Percentiles rank a stretch among this genome's conserved stretches.
These are phyloP conservation scores for Aspergillus carlsbadensis DNA, from an alignment of 495 filamentous ascomycete genomes.

Conservation along the genomic window DNA sequence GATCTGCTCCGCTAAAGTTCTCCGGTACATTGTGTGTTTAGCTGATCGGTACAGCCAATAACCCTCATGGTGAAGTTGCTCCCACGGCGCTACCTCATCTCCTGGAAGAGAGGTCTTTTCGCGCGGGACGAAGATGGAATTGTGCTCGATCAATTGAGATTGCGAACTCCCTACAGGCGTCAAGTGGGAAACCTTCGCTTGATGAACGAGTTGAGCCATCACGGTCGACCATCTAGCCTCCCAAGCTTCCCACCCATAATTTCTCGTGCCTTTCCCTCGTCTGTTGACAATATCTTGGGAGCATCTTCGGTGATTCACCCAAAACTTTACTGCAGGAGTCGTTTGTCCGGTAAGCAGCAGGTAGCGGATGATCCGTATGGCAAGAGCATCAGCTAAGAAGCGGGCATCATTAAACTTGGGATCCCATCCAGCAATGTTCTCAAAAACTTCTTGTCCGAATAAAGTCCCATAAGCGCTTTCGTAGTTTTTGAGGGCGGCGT, in stretches of 20 bases:
- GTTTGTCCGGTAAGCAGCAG: constrained; percentile 73
- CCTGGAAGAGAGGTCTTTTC: constrained; percentile 66
- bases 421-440: constrained; percentile 82
- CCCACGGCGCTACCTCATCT: constrained; percentile 72
- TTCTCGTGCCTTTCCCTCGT: constrained; percentile 75
- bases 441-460: constrained; percentile 76
- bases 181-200: constrained; percentile 49
- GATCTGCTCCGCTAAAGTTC: constrained; percentile 62
- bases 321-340: constrained; percentile 70
- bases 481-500: constrained; percentile 76
- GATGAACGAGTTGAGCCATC: constrained; percentile 78
- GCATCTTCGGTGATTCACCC: constrained; percentile 69
- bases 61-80: constrained; percentile 79
- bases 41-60: constrained; percentile 80
- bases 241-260: constrained; percentile 88
- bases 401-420: constrained; percentile 84
- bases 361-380: constrained; percentile 76
- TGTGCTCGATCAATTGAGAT: constrained; percentile 23
- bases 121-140: constrained; percentile 53
- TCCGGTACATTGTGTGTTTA: constrained; percentile 60
- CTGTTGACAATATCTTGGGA: constrained; percentile 75
- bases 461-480: constrained; percentile 81
- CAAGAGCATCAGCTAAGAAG: constrained; percentile 73
- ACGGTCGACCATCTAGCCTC: constrained; percentile 77
- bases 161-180: constrained; percentile 21